A percentile compares a stretch with the other conserved stretches of the same genome.
Conservation (phyloP, 768 basidiomycete genomes). For the Rhizopogon vesiculosus region DNA sequence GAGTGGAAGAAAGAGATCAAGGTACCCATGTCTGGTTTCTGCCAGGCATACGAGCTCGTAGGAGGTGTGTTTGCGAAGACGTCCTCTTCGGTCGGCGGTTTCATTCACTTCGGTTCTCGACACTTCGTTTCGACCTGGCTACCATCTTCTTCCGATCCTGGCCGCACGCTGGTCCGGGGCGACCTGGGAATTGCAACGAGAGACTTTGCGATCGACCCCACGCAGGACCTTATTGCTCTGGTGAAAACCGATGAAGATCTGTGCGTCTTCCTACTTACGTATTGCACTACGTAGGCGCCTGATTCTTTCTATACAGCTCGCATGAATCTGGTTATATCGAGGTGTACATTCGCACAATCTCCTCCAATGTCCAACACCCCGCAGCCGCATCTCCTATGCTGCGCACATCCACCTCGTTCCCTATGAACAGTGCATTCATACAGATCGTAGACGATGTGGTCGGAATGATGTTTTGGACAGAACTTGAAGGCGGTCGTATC, state of each 20-base stretch:
- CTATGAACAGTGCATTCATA: constrained; percentile 31
- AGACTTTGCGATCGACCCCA: constrained; percentile 64
- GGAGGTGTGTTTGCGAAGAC: constrained; percentile 52
- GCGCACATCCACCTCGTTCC: constrained; percentile 18
- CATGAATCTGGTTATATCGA: constrained; percentile 15
- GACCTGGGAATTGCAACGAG: constrained; percentile 38
- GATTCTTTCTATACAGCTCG: background rate
- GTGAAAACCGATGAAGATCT: constrained; percentile 23
- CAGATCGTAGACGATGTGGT: constrained; percentile 54
- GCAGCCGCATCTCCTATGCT: constrained; percentile 28
- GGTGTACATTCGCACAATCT: constrained; percentile 44
- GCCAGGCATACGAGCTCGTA: constrained; percentile 57
- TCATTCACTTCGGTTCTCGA: constrained; percentile 20
- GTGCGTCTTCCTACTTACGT: constrained; percentile 6
- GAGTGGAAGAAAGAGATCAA: constrained; percentile 17
- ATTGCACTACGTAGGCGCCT: no score
- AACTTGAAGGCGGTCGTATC: constrained; percentile 19
- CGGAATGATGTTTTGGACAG: constrained; percentile 38
- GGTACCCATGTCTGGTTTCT: constrained; percentile 30
- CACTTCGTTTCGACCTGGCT: constrained; percentile 18
- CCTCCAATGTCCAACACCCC: constrained; percentile 37
- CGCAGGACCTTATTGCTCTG: constrained; percentile 53
- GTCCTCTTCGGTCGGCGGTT: constrained; percentile 8
- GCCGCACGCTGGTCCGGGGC: constrained; percentile 16
- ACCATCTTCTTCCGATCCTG: constrained; percentile 8